Base-by-base conservation (phyloP, 257 asterid genomes). In the Eustoma russellianum region DNA sequence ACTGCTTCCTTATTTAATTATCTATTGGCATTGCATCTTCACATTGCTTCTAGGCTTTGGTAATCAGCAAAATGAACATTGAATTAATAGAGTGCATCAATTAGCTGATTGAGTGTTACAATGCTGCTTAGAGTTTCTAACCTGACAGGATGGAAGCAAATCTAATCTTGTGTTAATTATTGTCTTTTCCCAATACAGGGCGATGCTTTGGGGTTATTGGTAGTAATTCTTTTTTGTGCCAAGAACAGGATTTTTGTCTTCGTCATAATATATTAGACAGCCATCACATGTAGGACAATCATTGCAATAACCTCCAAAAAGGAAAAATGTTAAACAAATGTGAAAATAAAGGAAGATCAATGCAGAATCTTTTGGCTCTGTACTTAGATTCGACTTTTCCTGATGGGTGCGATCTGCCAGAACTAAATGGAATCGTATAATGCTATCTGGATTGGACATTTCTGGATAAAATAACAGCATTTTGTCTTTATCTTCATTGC, bases 211-310 rank as follows among this genome's bases (percentile, higher is more conserved):
- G 47, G 52, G 14, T 59, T 52, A 64, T 55, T 53, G 57, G 43
- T 63, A n/a, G n/a, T n/a, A 46, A 65, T 24, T 52, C 53, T n/a
- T 58, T 52, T 52, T 66, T 66, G 62, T 68, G 74, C 72, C 61
- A 56, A 65, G 28, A 59, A 43, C 46, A 48, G 53, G 30, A 4
- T 24, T 24, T 44, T 57, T 61, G 62, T 66, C 63, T 46, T 65
- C 52, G 17, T 65, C 34, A 33, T 7, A 40, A 34, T 34, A 18
- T 53, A 46, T 40, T 53, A 59, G 10, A 30, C 15, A 6, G 15
- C 17, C 50, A 13, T 59, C 46, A 48, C 57, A 48, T 53, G 51
- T 34, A n/a, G 40, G 63, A 43, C 46, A 56, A 49, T 33, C 13
- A 13, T 24, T n/a, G 34, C 30, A 49, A 54, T 33, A 63, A 46